Conservation (phyloP, 441 rosid species). For the Corymbia citriodora region DNA sequence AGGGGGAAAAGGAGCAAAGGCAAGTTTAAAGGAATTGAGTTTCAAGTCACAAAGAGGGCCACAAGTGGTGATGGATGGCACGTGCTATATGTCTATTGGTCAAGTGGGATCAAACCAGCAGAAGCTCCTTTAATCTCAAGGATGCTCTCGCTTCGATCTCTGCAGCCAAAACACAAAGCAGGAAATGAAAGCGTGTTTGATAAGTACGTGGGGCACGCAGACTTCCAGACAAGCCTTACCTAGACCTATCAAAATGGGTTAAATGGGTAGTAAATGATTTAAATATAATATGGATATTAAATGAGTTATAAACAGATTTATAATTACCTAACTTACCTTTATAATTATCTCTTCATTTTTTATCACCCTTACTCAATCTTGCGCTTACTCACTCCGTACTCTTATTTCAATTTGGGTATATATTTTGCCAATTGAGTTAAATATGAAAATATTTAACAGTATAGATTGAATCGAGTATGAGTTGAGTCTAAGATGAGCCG, state of each 20-base stretch:
- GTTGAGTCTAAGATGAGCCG: too few relatives aligned
- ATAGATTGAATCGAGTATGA: background rate
- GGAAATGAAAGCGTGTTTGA: background rate
- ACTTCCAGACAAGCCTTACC: background rate
- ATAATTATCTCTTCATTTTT: background rate
- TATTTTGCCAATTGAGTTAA: too few relatives aligned
- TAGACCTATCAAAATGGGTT: background rate
- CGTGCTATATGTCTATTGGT: background rate
- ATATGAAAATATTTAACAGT: too few relatives aligned
- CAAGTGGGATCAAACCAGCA: background rate
- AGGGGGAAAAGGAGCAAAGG: slow-evolving; percentile 32
- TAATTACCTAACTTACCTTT: too few relatives aligned
- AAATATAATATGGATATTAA: too few relatives aligned
- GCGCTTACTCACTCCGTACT: background rate
- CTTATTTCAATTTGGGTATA: background rate
- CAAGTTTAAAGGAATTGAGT: slow-evolving; percentile 15
- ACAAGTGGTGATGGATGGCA: background rate
- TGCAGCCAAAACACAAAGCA: background rate
- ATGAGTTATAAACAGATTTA: too few relatives aligned
- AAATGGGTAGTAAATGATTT: too few relatives aligned
- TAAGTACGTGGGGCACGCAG: background rate
- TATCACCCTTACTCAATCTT: background rate
- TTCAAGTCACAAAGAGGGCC: background rate
- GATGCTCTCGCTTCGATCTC: background rate
- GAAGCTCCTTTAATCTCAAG: background rate